Evolutionary conservation across 768 basidiomycete genomes (phyloP).

Genomic region (Phlebiopsis flavidoalba): DNA sequence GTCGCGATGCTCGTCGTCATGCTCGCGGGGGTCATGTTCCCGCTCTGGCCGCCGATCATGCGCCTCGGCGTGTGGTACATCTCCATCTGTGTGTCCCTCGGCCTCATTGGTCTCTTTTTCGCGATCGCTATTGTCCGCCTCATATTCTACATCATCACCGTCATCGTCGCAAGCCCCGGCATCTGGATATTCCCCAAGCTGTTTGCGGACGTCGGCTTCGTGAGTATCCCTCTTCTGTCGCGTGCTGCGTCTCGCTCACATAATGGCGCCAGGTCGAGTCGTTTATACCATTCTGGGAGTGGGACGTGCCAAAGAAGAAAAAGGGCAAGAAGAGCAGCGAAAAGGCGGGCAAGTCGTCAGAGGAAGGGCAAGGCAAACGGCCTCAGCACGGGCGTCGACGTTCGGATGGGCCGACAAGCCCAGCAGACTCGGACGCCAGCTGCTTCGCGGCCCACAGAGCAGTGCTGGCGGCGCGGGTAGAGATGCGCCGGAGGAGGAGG

Average conservation of each 20-base stretch:
- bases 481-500: constrained; percentile 24
- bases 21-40: constrained; percentile 98
- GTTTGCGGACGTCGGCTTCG: constrained; percentile 98
- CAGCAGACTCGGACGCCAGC: constrained; percentile 19
- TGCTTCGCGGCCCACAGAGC: constrained; percentile 29
- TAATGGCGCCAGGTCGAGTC: constrained; percentile 74
- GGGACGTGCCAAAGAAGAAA: constrained; percentile 78
- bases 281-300: constrained; percentile 95
- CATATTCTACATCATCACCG: constrained; percentile 91
- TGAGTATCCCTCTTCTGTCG: constrained; percentile 40
- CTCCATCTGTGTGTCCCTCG: constrained; percentile 78
- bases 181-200: constrained; percentile 99
- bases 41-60: constrained; percentile 93
- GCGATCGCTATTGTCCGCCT: constrained; percentile 85
- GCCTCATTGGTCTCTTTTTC: constrained; percentile 87
- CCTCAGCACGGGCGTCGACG: constrained; percentile 10
- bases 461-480: constrained; percentile 23
- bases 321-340: constrained; percentile 62
- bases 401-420: constrained; percentile 18
- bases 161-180: constrained; percentile 80
- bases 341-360: constrained; percentile 42
- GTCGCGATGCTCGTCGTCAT: constrained; percentile 89
- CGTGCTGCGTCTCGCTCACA: not conserved
- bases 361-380: constrained; percentile 31
- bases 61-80: constrained; percentile 95